Percentiles rank a stretch among this genome's conserved stretches.
phyloP scores from a whole-genome alignment of 1,284 basidiomycete genomes.

The Cutaneotrichosporon dermatis region DNA sequence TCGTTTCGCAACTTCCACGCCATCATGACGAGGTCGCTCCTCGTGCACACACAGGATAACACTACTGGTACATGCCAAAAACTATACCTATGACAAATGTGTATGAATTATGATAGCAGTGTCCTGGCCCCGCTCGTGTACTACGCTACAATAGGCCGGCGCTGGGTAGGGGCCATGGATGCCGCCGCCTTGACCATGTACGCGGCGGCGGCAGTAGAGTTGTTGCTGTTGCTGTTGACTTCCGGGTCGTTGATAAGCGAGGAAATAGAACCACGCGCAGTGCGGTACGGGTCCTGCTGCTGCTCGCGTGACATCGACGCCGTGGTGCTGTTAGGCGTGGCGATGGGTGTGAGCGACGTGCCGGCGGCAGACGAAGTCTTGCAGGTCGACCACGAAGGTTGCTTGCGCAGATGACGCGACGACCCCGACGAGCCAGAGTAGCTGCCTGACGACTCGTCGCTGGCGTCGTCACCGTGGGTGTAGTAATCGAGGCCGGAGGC shows the following conservation, averaged over 20 bases:
- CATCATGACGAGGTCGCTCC: no score
- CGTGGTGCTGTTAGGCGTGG: slow-evolving; percentile 10
- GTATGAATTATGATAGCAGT: background rate
- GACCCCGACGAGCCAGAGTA: background rate
- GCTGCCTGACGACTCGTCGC: slow-evolving; percentile 7
- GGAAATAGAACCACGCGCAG: background rate
- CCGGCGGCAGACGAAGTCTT: slow-evolving; percentile 9
- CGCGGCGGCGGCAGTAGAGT: background rate
- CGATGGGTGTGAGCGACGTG: slow-evolving; percentile 11
- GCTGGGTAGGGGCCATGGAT: background rate
- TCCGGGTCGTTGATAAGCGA: background rate
- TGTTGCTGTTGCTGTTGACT: background rate
- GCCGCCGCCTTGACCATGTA: slow-evolving; percentile 6
- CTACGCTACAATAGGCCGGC: slow-evolving; percentile 5
- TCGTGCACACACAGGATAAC: background rate
- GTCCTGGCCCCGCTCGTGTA: background rate
- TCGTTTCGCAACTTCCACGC: no score
- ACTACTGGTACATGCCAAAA: slow-evolving; percentile 2
- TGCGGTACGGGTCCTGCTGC: slow-evolving; percentile 4
- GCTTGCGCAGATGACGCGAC: slow-evolving; percentile 10
- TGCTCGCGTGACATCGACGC: background rate
- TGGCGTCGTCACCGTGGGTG: background rate
- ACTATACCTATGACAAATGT: slow-evolving; percentile 4
- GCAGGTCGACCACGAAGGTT: slow-evolving; percentile 18
- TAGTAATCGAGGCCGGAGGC: slow-evolving; percentile 2